These are phyloP conservation scores for Cryphonectria carpinicola DNA, from an alignment of 2,329 filamentous ascomycete species.

Conservation along the genomic window DNA sequence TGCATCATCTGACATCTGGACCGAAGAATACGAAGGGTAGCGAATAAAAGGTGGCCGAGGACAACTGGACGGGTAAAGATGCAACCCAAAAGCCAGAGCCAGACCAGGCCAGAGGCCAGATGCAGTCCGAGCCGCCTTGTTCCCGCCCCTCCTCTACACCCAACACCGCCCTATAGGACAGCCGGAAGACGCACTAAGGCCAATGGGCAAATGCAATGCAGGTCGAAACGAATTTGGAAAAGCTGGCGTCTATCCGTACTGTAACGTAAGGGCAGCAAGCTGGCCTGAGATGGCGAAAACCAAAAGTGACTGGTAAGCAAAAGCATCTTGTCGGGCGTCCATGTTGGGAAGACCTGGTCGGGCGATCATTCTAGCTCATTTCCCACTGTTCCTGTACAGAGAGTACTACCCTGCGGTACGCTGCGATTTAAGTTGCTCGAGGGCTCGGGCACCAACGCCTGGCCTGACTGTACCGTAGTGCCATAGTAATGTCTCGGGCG, in stretches of 20 bases:
- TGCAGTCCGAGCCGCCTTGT: conserved; percentile 2
- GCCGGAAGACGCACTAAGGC: not conserved
- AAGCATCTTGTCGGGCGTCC: not conserved
- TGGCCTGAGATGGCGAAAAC: not conserved
- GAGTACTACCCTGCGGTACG: not conserved
- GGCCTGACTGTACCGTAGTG: not conserved
- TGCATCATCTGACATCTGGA: not conserved
- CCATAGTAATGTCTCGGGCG: not conserved
- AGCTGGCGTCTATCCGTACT: not conserved
- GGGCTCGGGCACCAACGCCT: conserved; percentile 3
- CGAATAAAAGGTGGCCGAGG: not conserved
- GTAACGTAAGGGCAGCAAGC: not conserved
- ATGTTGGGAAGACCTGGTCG: not conserved
- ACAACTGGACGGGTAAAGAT: not conserved
- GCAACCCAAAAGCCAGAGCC: not conserved
- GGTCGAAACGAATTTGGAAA: not conserved
- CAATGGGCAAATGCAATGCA: not conserved
- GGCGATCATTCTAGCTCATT: not conserved
- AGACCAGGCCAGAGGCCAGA: not conserved
- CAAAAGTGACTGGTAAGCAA: not conserved
- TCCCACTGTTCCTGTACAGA: not conserved
- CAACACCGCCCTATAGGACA: not conserved
- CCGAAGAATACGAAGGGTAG: not conserved
- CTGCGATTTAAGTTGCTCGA: not conserved
- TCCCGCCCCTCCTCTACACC: not conserved